Evolutionary conservation across 2,329 filamentous ascomycete genomes (phyloP).

Genomic region (Chaetomium sp.): DNA sequence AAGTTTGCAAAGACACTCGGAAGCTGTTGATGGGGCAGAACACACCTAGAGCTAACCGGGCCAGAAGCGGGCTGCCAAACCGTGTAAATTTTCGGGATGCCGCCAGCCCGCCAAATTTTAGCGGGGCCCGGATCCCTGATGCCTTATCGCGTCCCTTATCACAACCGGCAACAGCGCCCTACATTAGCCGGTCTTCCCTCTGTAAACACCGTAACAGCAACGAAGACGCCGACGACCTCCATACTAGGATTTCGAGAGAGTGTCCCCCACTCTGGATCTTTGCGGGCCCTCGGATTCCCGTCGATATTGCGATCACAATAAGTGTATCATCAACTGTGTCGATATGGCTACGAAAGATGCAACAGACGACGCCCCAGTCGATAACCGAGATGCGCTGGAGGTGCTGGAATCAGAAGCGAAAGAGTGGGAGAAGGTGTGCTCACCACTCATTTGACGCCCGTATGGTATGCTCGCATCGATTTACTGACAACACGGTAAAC

Average conservation of each 20-base stretch:
- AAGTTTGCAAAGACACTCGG: slow-evolving; percentile 1
- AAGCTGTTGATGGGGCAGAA: slow-evolving; percentile 1
- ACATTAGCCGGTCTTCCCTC: not conserved
- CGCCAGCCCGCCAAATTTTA: slow-evolving; percentile 31
- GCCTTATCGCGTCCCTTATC: slow-evolving; percentile 26
- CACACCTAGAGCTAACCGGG: slow-evolving; percentile 4
- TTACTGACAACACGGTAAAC: slow-evolving; percentile 29
- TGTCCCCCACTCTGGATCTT: not conserved
- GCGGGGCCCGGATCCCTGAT: slow-evolving; percentile 32
- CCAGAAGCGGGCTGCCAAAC: not conserved
- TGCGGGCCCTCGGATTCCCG: not conserved
- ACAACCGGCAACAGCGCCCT: slow-evolving; percentile 6
- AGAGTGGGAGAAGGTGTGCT: slow-evolving; percentile 80
- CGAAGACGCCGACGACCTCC: not conserved
- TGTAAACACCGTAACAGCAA: not conserved
- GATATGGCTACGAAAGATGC: slow-evolving; percentile 38
- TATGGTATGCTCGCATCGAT: not conserved
- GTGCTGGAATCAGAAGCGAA: slow-evolving; percentile 82
- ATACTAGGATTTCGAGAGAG: not conserved
- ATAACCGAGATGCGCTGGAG: slow-evolving; percentile 67
- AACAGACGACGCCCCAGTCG: slow-evolving; percentile 55
- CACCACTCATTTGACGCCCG: not conserved
- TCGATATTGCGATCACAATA: not conserved
- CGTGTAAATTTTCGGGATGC: slow-evolving; percentile 26
- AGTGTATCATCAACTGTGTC: not conserved